phyloP scores from a whole-genome alignment of 176 grass and related monocot genomes.

The Paspalum notatum region DNA sequence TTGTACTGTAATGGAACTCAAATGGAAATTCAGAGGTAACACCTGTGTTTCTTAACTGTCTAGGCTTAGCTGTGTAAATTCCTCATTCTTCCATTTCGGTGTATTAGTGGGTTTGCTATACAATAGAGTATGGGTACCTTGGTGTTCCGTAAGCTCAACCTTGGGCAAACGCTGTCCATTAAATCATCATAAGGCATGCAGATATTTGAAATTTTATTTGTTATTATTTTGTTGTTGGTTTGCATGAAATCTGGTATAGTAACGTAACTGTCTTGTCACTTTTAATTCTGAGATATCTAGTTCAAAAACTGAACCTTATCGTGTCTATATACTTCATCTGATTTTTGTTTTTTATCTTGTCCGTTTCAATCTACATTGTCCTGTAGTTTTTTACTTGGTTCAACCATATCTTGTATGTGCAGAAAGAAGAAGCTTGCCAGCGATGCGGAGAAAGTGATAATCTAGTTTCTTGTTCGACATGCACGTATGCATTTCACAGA shows the following conservation, averaged over 20 bases:
- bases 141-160: background rate
- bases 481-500: conserved; percentile 86
- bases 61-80: conserved; percentile 4
- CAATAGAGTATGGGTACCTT: background rate
- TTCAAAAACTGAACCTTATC: conserved; percentile 15
- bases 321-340: conserved; percentile 22
- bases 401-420: conserved; percentile 39
- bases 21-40: conserved; percentile 10
- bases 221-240: background rate
- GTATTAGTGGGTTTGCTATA: conserved; percentile 11
- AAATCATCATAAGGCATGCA: background rate
- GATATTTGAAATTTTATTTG: background rate
- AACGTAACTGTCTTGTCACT: conserved; percentile 1
- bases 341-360: conserved; percentile 15
- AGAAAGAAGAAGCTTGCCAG: conserved; percentile 98
- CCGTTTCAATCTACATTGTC: conserved; percentile 27
- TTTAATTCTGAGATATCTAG: conserved; percentile 14
- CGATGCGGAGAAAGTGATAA: conserved; percentile 66
- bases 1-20: conserved; percentile 13
- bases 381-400: conserved; percentile 25
- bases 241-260: background rate
- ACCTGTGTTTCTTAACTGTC: background rate
- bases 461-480: conserved; percentile 86
- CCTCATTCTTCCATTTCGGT: background rate
- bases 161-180: conserved; percentile 4